Conservation (phyloP, 257 asterid species). For the Ligustrum vulgare region DNA sequence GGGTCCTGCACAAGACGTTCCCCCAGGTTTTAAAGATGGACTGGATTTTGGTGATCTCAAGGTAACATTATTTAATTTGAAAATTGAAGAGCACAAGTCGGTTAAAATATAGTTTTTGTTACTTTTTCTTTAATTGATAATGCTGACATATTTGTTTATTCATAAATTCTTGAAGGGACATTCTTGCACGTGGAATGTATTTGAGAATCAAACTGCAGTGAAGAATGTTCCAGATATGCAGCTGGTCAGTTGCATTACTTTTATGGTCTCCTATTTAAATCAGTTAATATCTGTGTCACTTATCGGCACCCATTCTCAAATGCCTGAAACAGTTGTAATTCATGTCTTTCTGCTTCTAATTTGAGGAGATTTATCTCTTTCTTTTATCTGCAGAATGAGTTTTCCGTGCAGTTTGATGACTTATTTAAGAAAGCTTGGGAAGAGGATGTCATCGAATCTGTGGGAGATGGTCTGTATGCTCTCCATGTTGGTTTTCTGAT, state of each 20-base stretch:
- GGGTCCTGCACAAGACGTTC: constrained; percentile 63
- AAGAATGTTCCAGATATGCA: constrained; percentile 46
- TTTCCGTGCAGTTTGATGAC: constrained; percentile 93
- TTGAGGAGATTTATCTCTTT: constrained; percentile 28
- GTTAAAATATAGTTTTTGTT: neutral
- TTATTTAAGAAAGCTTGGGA: constrained; percentile 96
- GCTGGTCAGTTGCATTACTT: constrained; percentile 53
- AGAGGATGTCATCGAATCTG: constrained; percentile 53
- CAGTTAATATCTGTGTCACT: neutral
- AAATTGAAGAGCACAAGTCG: constrained; percentile 15
- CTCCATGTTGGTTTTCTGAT: constrained; percentile 22
- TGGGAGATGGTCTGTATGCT: constrained; percentile 63
- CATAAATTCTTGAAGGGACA: constrained; percentile 52
- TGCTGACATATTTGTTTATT: constrained; percentile 18
- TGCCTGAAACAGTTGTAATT: constrained; percentile 8
- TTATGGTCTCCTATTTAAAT: constrained; percentile 12
- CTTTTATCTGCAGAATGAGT: constrained; percentile 63
- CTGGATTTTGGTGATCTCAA: constrained; percentile 76
- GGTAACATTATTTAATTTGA: constrained; percentile 42
- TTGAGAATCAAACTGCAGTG: constrained; percentile 37
- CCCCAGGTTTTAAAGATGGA: constrained; percentile 83
- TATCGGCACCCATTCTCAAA: constrained; percentile 11
- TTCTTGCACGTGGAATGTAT: constrained; percentile 59
- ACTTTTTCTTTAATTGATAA: constrained; percentile 17
- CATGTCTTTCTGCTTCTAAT: constrained; percentile 24